Evolutionary conservation across 1,284 basidiomycete genomes (phyloP).

Genomic region (Salmacisia buchloeana): DNA sequence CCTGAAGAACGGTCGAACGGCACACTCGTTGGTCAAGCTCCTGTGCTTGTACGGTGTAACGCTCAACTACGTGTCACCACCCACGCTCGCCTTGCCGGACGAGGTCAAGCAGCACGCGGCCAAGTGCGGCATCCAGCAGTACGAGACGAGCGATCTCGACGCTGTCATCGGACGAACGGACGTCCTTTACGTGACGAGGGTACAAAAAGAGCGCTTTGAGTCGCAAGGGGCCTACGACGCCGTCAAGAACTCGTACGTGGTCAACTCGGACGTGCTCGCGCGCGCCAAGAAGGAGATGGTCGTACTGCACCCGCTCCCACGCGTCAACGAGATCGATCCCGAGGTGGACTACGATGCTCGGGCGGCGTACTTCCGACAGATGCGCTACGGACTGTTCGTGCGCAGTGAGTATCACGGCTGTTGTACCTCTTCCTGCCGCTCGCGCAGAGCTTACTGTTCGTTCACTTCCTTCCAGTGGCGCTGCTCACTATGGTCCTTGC

Average conservation of each 20-base stretch:
- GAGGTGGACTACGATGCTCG: conserved; percentile 96
- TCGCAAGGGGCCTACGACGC: conserved; percentile 76
- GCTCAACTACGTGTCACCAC: conserved; percentile 92
- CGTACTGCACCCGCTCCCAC: conserved; percentile 94
- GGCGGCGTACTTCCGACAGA: conserved; percentile 96
- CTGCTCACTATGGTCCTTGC: conserved; percentile 45
- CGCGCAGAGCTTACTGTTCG: background rate
- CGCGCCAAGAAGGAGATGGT: conserved; percentile 93
- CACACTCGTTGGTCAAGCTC: conserved; percentile 89
- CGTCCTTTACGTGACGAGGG: conserved; percentile 91
- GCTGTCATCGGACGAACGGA: conserved; percentile 89
- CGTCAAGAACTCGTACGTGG: conserved; percentile 86
- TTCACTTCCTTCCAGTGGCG: conserved; percentile 31
- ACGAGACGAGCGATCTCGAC: conserved; percentile 77
- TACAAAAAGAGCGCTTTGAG: conserved; percentile 91
- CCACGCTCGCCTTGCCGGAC: conserved; percentile 84
- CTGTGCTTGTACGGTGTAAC: conserved; percentile 77
- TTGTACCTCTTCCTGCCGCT: background rate
- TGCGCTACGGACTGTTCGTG: conserved; percentile 95
- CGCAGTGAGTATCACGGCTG: conserved; percentile 44
- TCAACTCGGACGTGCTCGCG: conserved; percentile 86
- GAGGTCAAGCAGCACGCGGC: conserved; percentile 68
- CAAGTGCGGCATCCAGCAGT: conserved; percentile 59
- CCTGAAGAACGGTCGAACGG: conserved; percentile 95
- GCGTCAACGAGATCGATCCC: conserved; percentile 93